A percentile compares a stretch with the other conserved stretches of the same genome.
Evolutionary conservation across 352 stramenopile genomes (phyloP).

Genomic region (Blastocystis sp.): DNA sequence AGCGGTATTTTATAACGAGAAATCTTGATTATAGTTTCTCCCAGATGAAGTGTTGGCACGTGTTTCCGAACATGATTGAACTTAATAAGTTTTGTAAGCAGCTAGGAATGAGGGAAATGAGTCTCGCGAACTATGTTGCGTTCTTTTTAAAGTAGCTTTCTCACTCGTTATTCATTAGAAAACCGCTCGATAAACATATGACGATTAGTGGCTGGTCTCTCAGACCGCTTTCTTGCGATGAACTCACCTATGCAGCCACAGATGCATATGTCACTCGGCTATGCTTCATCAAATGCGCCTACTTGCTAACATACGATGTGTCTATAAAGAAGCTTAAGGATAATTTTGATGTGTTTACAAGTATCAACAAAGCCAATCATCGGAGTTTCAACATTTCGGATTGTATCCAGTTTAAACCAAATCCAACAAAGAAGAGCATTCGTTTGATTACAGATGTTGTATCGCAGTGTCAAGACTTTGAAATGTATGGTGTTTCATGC

Average conservation of each 20-base stretch:
- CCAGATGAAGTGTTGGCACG: not conserved
- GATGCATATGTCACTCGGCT: conserved; percentile 21
- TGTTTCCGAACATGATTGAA: not conserved
- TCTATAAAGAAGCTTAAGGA: not conserved
- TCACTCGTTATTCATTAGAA: not conserved
- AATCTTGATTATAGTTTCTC: not conserved
- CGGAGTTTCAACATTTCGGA: not conserved
- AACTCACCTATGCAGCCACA: not conserved
- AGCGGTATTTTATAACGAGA: not conserved
- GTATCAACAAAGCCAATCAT: not conserved
- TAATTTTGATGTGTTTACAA: not conserved
- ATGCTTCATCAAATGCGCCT: not conserved
- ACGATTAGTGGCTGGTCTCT: not conserved
- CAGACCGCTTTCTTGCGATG: not conserved
- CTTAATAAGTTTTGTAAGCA: not conserved
- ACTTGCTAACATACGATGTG: not conserved
- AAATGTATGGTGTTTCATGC: not conserved
- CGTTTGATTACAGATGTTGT: not conserved
- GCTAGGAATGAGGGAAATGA: not conserved
- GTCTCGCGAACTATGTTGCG: not conserved
- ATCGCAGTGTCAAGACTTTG: not conserved
- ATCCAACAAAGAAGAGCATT: not conserved
- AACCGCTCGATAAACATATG: not conserved
- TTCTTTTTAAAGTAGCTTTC: not conserved
- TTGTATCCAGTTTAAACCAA: not conserved